phyloP scores from a whole-genome alignment of 352 stramenopile genomes.

The Pythium grandisporangium region DNA sequence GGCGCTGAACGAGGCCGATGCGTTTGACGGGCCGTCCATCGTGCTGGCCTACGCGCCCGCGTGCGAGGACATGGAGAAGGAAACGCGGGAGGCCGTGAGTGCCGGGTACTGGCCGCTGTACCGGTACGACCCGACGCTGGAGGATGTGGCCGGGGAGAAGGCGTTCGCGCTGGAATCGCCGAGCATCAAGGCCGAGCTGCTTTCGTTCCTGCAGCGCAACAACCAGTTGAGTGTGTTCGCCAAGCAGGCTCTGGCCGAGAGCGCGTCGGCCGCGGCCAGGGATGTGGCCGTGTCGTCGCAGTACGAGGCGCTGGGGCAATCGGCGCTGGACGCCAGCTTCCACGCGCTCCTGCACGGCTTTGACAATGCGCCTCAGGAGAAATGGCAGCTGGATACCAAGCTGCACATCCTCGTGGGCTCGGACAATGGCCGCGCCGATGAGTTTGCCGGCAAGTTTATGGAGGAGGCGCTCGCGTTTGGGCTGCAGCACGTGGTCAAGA shows the following conservation, averaged over 20 bases:
- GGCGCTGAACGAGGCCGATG: conserved; percentile 86
- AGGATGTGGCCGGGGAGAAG: conserved; percentile 75
- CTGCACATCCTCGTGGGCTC: conserved; percentile 70
- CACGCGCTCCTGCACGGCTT: conserved; percentile 68
- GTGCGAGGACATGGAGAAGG: conserved; percentile 80
- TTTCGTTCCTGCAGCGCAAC: conserved; percentile 84
- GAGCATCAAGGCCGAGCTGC: conserved; percentile 87
- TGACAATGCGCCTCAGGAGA: conserved; percentile 25
- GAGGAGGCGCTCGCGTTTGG: conserved; percentile 63
- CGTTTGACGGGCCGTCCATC: conserved; percentile 86
- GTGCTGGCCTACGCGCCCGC: conserved; percentile 85
- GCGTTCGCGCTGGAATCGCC: conserved; percentile 87
- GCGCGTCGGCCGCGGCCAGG: conserved; percentile 12
- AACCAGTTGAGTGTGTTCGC: conserved; percentile 88
- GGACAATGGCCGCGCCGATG: conserved; percentile 64
- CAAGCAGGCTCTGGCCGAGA: conserved; percentile 57
- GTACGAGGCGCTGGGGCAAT: conserved; percentile 73
- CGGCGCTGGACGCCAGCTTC: conserved; percentile 79
- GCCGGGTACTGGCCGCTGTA: conserved; percentile 90
- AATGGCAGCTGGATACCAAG: conserved; percentile 63
- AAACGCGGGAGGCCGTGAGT: conserved; percentile 81
- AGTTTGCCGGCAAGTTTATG: conserved; percentile 60
- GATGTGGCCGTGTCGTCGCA: conserved; percentile 54
- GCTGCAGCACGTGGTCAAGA: conserved; percentile 71
- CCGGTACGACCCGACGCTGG: conserved; percentile 82